Percentiles rank a stretch among this genome's conserved stretches.
Evolutionary conservation across 2,329 filamentous ascomycete species (phyloP).

Genomic region (Macroventuria anomochaeta): DNA sequence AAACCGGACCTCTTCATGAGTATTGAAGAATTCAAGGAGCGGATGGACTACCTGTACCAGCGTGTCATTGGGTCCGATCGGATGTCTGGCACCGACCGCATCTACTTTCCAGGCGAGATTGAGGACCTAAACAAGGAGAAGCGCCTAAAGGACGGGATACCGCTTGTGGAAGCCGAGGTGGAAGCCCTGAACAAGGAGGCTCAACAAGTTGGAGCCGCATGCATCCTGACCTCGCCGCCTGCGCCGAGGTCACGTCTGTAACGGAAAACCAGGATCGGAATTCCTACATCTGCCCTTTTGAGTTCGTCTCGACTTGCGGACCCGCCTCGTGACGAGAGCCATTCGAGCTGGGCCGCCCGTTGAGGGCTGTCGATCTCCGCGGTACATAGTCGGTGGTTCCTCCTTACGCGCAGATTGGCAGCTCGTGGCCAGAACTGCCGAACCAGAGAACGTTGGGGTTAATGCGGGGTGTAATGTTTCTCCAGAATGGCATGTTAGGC

Average conservation of each 20-base stretch:
- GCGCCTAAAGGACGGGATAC: constrained; percentile 55
- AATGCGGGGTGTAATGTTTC: constrained; percentile 8
- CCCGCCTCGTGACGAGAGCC: constrained; percentile 11
- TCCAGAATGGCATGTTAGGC: background rate
- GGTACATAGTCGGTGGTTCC: constrained; percentile 9
- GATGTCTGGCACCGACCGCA: constrained; percentile 60
- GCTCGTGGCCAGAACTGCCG: constrained; percentile 7
- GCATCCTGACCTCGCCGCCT: constrained; percentile 19
- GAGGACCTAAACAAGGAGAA: constrained; percentile 30
- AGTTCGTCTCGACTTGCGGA: constrained; percentile 1
- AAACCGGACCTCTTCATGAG: constrained; percentile 78
- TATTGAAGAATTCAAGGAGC: constrained; percentile 70
- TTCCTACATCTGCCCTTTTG: background rate
- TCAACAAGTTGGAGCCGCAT: constrained; percentile 49
- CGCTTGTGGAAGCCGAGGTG: constrained; percentile 57
- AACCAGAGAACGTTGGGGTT: constrained; percentile 10
- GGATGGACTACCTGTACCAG: constrained; percentile 66
- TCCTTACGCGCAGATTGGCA: constrained; percentile 7
- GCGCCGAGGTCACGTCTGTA: constrained; percentile 25
- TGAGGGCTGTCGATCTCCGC: constrained; percentile 6
- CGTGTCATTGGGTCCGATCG: constrained; percentile 61
- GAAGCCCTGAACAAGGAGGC: constrained; percentile 60
- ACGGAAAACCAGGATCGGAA: background rate
- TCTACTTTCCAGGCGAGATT: constrained; percentile 60
- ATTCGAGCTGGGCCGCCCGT: background rate